A percentile compares a stretch with the other conserved stretches of the same genome.
Evolutionary conservation across 1,284 basidiomycete genomes (phyloP).

Genomic region (Puccinia horiana): DNA sequence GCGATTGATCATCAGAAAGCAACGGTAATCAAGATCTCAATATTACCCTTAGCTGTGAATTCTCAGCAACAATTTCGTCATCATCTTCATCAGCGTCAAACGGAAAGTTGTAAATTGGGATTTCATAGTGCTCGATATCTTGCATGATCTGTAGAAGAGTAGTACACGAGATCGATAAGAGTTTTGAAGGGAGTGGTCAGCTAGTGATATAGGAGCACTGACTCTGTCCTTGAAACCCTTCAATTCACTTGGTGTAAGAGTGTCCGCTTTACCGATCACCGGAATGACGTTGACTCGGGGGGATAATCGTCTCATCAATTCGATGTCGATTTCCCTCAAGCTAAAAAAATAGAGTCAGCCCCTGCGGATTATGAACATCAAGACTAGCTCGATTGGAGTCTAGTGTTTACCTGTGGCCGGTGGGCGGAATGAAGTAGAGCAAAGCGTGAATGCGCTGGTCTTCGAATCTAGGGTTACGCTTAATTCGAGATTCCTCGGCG

Average conservation of each 20-base stretch:
- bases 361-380: not conserved
- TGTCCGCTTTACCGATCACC: constrained; percentile 95
- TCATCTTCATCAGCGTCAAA: constrained; percentile 65
- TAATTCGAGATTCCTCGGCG: constrained; percentile 97
- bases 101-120: constrained; percentile 84
- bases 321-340: constrained; percentile 97
- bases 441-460: constrained; percentile 92
- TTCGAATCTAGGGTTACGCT: constrained; percentile 98
- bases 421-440: constrained; percentile 97
- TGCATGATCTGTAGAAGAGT: constrained; percentile 78
- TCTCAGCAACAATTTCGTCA: constrained; percentile 97
- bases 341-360: not conserved
- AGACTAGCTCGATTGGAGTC: not conserved
- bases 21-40: not conserved
- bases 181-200: not conserved
- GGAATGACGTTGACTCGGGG: constrained; percentile 98
- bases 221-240: constrained; percentile 95
- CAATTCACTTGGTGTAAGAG: constrained; percentile 85
- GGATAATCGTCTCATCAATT: constrained; percentile 92
- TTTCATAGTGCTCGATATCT: constrained; percentile 97
- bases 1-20: not conserved
- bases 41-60: constrained; percentile 61
- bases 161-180: not conserved
- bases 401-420: constrained; percentile 67
- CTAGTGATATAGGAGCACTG: constrained; percentile 55